phyloP scores from a whole-genome alignment of 805 yeast genomes.

The Phaffomyces opuntiae region DNA sequence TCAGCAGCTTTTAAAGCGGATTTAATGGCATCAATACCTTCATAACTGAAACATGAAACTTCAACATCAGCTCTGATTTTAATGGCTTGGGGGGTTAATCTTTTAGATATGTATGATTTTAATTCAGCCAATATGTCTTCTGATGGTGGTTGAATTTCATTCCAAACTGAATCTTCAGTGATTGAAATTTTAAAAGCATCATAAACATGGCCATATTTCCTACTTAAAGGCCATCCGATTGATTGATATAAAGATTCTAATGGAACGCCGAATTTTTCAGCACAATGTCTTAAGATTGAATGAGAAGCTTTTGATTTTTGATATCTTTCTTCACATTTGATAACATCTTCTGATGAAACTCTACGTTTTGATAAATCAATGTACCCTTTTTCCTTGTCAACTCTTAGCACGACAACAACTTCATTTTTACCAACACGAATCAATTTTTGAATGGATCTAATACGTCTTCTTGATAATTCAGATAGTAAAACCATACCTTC shows the following conservation, averaged over 20 bases:
- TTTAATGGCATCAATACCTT: slow-evolving; percentile 96
- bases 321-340: slow-evolving; percentile 95
- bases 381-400: slow-evolving; percentile 97
- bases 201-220: slow-evolving; percentile 93
- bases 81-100: slow-evolving; percentile 96
- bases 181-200: slow-evolving; percentile 96
- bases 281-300: slow-evolving; percentile 97
- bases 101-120: slow-evolving; percentile 78
- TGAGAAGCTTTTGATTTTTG: slow-evolving; percentile 96
- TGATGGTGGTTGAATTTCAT: slow-evolving; percentile 65
- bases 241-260: slow-evolving; percentile 80
- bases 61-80: slow-evolving; percentile 98
- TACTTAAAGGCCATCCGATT: slow-evolving; percentile 96
- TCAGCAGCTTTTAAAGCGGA: slow-evolving; percentile 85
- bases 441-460: slow-evolving; percentile 93
- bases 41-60: slow-evolving; percentile 94
- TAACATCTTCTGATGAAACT: slow-evolving; percentile 95
- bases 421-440: slow-evolving; percentile 98
- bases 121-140: slow-evolving; percentile 76
- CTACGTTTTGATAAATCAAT: slow-evolving; percentile 96
- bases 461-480: slow-evolving; percentile 97
- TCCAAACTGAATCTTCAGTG: slow-evolving; percentile 82
- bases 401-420: slow-evolving; percentile 96
- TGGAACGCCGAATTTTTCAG: slow-evolving; percentile 88
- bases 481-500: slow-evolving; percentile 97